A percentile compares a stretch with the other conserved stretches of the same genome.
These are phyloP conservation scores for Macrophomina phaseolina DNA, from an alignment of 2,329 filamentous ascomycete genomes.

Conservation along the genomic window DNA sequence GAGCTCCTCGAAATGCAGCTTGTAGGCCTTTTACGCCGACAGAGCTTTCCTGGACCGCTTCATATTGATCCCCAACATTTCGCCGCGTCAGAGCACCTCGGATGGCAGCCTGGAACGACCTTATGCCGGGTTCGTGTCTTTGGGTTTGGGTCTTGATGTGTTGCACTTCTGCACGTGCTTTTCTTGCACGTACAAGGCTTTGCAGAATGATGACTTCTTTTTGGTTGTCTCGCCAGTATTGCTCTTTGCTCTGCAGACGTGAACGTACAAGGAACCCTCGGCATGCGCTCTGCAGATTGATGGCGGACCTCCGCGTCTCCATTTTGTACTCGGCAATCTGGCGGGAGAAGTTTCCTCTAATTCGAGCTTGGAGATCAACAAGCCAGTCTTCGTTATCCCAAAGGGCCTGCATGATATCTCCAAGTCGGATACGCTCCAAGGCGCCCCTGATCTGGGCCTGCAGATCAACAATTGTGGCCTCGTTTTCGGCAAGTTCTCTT, in stretches of 20 bases:
- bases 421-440: slow-evolving; percentile 75
- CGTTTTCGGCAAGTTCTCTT: slow-evolving; percentile 79
- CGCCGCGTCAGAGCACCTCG: slow-evolving; percentile 53
- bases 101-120: slow-evolving; percentile 64
- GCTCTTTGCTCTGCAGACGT: slow-evolving; percentile 65
- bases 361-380: slow-evolving; percentile 81
- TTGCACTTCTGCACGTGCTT: slow-evolving; percentile 53
- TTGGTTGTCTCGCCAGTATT: slow-evolving; percentile 73
- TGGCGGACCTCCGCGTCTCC: slow-evolving; percentile 81
- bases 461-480: slow-evolving; percentile 74
- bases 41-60: slow-evolving; percentile 58
- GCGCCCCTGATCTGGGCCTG: slow-evolving; percentile 88
- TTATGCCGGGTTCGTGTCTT: slow-evolving; percentile 52
- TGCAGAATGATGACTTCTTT: slow-evolving; percentile 78
- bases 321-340: slow-evolving; percentile 83
- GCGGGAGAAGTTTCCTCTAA: slow-evolving; percentile 85
- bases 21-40: slow-evolving; percentile 61
- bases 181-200: slow-evolving; percentile 75
- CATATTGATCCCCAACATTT: slow-evolving; percentile 59
- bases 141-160: slow-evolving; percentile 55
- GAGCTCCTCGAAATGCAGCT: slow-evolving; percentile 67
- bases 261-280: slow-evolving; percentile 77
- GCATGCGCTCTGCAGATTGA: slow-evolving; percentile 77
- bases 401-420: slow-evolving; percentile 81
- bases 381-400: slow-evolving; percentile 85